Conservation (phyloP, 2,329 filamentous ascomycete species). For the Piedraia hortae region DNA sequence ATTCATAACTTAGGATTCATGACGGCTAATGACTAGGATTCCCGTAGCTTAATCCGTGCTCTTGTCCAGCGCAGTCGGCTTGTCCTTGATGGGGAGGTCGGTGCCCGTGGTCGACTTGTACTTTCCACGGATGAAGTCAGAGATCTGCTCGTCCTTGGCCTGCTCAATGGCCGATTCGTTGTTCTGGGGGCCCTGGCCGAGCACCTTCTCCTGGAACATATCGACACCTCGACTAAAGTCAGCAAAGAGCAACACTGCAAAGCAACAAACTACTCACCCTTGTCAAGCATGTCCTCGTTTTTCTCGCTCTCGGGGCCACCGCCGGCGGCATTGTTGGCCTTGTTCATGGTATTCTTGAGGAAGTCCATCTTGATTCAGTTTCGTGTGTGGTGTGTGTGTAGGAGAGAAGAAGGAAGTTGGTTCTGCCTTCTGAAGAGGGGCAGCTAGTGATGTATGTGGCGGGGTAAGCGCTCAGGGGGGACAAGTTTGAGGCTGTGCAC, state of each 20-base stretch:
- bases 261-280: slow-evolving; percentile 25
- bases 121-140: slow-evolving; percentile 39
- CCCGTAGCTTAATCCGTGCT: slow-evolving; percentile 4
- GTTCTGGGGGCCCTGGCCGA: slow-evolving; percentile 41
- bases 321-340: slow-evolving; percentile 42
- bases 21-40: too few species aligned
- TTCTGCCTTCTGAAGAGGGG: too few species aligned
- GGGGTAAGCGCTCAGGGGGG: too few species aligned
- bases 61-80: slow-evolving; percentile 21
- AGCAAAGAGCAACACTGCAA: slow-evolving; percentile 1
- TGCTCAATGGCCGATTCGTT: slow-evolving; percentile 49
- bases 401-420: too few species aligned
- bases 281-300: slow-evolving; percentile 50
- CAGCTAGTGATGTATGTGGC: too few species aligned
- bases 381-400: too few species aligned
- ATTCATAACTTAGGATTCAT: too few species aligned
- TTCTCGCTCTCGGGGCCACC: slow-evolving; percentile 50
- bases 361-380: slow-evolving; percentile 17
- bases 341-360: slow-evolving; percentile 28
- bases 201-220: slow-evolving; percentile 45
- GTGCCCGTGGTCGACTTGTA: slow-evolving; percentile 43
- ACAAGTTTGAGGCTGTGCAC: too few species aligned
- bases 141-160: slow-evolving; percentile 47
- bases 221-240: slow-evolving; percentile 33
- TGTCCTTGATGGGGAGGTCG: slow-evolving; percentile 44